A percentile compares a stretch with the other conserved stretches of the same genome.
Evolutionary conservation across 106 monocot genomes (phyloP).

Genomic region (Platanthera zijinensis): DNA sequence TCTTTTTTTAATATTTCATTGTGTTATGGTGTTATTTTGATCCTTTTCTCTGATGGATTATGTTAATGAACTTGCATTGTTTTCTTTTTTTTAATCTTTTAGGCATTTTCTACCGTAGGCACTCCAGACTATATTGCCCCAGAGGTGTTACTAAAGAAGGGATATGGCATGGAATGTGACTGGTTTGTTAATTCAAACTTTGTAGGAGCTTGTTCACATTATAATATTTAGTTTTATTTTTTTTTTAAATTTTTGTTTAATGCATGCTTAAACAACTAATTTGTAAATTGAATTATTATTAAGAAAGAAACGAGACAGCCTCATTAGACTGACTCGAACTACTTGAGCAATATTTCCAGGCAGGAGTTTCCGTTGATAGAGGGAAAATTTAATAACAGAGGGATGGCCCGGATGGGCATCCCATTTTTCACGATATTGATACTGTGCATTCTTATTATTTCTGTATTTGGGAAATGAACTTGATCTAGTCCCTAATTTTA

Average conservation of each 20-base stretch:
- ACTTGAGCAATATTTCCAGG: too few species aligned
- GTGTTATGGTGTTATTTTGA: not conserved
- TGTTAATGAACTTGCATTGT: not conserved
- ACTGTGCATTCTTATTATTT: too few species aligned
- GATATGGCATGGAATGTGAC: constrained; percentile 99
- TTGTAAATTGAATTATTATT: not conserved
- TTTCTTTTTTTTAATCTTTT: constrained; percentile 11
- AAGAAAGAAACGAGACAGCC: too few species aligned
- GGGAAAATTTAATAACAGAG: too few species aligned
- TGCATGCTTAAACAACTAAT: not conserved
- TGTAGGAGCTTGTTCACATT: not conserved
- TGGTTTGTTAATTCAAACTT: constrained; percentile 53
- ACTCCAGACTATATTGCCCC: constrained; percentile 99
- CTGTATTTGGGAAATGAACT: too few species aligned
- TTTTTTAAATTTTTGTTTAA: not conserved
- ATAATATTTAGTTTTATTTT: not conserved
- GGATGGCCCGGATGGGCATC: too few species aligned
- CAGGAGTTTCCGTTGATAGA: too few species aligned
- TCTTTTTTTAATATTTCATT: not conserved
- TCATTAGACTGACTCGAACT: too few species aligned
- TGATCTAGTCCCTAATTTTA: too few species aligned
- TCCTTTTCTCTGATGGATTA: constrained; percentile 4
- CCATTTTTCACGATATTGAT: too few species aligned
- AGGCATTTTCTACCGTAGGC: constrained; percentile 98
- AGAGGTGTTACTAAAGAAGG: constrained; percentile 96